A percentile compares a stretch with the other conserved stretches of the same genome.
Evolutionary conservation across 2,329 filamentous ascomycete genomes (phyloP).

Genomic region (Monosporascus cannonballus): DNA sequence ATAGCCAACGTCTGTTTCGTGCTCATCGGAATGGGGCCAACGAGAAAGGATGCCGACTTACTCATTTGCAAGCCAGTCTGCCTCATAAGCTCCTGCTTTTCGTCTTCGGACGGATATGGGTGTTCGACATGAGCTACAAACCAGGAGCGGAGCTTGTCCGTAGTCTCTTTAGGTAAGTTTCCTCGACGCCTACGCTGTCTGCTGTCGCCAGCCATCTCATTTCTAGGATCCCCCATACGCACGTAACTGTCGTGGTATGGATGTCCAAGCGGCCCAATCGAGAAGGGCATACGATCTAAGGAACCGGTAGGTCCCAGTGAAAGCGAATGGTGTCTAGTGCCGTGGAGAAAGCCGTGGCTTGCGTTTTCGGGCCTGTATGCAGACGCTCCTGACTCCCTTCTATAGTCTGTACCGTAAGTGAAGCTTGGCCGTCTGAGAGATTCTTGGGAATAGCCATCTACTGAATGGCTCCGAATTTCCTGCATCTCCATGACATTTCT

Average conservation of each 20-base stretch:
- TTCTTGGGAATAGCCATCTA: slow-evolving; percentile 30
- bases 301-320: slow-evolving; percentile 37
- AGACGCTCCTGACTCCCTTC: slow-evolving; percentile 25
- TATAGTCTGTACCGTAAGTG: slow-evolving; percentile 17
- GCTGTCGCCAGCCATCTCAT: slow-evolving; percentile 34
- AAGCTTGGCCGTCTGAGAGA: slow-evolving; percentile 18
- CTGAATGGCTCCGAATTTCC: slow-evolving; percentile 25
- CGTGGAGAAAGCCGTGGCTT: slow-evolving; percentile 36
- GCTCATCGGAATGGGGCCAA: background rate
- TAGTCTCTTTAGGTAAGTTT: slow-evolving; percentile 86
- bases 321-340: slow-evolving; percentile 38
- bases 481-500: slow-evolving; percentile 26
- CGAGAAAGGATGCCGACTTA: slow-evolving; percentile 31
- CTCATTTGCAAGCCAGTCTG: slow-evolving; percentile 74
- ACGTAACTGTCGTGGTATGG: slow-evolving; percentile 36
- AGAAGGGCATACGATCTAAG: slow-evolving; percentile 39
- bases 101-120: slow-evolving; percentile 81
- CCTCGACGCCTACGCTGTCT: slow-evolving; percentile 63
- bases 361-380: slow-evolving; percentile 30
- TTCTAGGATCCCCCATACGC: slow-evolving; percentile 34
- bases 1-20: background rate
- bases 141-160: slow-evolving; percentile 75
- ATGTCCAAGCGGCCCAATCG: slow-evolving; percentile 32
- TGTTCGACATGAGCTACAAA: slow-evolving; percentile 71
- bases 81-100: slow-evolving; percentile 76